Base-by-base conservation (phyloP, 2,329 filamentous ascomycete species). In the Ophidiomyces ophidiicola region DNA sequence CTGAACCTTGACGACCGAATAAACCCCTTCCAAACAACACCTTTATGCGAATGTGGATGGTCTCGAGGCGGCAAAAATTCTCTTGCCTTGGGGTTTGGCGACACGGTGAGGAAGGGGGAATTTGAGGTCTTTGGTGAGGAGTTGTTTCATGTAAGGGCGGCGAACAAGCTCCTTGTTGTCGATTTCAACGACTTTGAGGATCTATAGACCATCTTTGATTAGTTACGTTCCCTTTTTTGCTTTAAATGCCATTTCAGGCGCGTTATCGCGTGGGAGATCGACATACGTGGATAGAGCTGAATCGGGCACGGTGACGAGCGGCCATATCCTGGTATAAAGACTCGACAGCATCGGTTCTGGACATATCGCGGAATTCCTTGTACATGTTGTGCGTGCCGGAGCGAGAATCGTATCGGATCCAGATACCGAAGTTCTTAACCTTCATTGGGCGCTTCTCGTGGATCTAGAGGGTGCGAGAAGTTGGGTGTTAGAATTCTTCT, bases 311-410 rank as follows among this genome's bases (percentile, higher is more conserved):
- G 80, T 98, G 90, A 68, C 90, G 85, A 68, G 92, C 88, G 57
- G 90, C 86, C 90, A 98, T 96, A 75, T 98, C 90, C 71, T 90
- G 83, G 82, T 98, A 98, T 65, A 98, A 79, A 56, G 88, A 72
- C 72, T 96, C 83, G 61, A 96, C 88, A 54, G 90, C 90, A 56
- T 90, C 88, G 62, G 81, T 83, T 70, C 90, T 78, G 66, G 83
- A 88, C 78, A 96, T 83, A 78, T 96, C 90, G 67, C 90, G 84
- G 82, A 94, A 96, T 81, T 98, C 90, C 81, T 96, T 96, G 85
- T 98, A 98, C 90, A 98, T 98, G 82, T 98, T 98, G 86, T 98
- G 90, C 61, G 90, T 98, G 60, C 90, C 90, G 60, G 90, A 96
- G 70, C 90, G 88, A 49, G 92, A 98, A 74, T 98, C 88, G 76